Evolutionary conservation across 352 stramenopile species (phyloP).

Genomic region (Elongisporangium senticosum): DNA sequence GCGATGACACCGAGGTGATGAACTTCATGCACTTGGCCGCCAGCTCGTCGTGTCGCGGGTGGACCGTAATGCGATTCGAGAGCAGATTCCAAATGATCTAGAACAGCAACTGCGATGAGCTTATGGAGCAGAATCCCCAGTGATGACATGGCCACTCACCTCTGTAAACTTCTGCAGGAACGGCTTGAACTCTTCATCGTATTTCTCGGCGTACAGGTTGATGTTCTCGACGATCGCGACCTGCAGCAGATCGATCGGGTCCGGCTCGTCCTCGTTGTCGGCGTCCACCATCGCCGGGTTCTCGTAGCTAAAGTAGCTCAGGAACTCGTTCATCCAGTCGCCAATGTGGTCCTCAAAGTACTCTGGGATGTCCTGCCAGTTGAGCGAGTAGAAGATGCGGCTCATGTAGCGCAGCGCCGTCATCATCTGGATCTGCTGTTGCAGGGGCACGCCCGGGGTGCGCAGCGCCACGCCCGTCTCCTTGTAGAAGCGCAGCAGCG

Average conservation of each 20-base stretch:
- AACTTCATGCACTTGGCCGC: slow-evolving; percentile 97
- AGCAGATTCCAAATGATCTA: slow-evolving; percentile 73
- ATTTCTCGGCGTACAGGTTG: slow-evolving; percentile 97
- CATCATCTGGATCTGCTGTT: slow-evolving; percentile 70
- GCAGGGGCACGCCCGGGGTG: slow-evolving; percentile 22
- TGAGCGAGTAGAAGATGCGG: slow-evolving; percentile 98
- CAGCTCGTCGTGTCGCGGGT: slow-evolving; percentile 94
- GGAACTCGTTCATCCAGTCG: slow-evolving; percentile 96
- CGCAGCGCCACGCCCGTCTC: slow-evolving; percentile 53
- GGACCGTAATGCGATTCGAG: slow-evolving; percentile 59
- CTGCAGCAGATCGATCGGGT: slow-evolving; percentile 91
- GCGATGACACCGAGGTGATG: slow-evolving; percentile 92
- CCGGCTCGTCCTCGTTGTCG: slow-evolving; percentile 90
- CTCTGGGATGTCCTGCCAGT: slow-evolving; percentile 98
- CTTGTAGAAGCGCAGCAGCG: slow-evolving; percentile 73
- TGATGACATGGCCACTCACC: slow-evolving; percentile 5
- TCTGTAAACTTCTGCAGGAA: slow-evolving; percentile 94
- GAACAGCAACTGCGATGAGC: neutral
- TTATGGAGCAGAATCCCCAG: neutral
- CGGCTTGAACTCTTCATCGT: slow-evolving; percentile 98
- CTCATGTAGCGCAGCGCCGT: slow-evolving; percentile 88
- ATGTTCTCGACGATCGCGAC: slow-evolving; percentile 97
- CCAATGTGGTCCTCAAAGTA: slow-evolving; percentile 99
- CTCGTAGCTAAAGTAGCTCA: slow-evolving; percentile 93
- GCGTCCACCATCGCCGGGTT: slow-evolving; percentile 89